Evolutionary conservation across 2,329 filamentous ascomycete species (phyloP), one percentile per base, ranked within the genome.

Genomic region (Pseudogymnoascus sp.): DNA sequence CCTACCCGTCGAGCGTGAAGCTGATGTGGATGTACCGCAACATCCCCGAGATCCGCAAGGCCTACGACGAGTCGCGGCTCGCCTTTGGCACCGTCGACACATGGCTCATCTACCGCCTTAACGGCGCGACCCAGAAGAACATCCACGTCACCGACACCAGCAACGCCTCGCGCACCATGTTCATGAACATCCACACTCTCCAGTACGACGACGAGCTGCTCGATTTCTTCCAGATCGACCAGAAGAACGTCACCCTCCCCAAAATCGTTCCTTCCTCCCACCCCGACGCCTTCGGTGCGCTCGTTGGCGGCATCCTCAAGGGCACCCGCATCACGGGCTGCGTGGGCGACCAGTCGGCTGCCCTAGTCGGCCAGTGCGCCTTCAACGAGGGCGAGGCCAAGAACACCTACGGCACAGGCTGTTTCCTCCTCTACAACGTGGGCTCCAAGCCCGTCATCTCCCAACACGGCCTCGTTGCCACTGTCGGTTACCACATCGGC

Each of bases 111-210:
- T 96, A 91, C 78, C 87, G 87, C 70, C 83, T 96, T 61, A 91
- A 96, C 71, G 91, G 90, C 64, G 87, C 89, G 60, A 80, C 79
- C 33, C 80, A 84, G 65, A 84, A 82, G 61, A 77, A 78, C 63
- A 76, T 92, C 47, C 87, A 90, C 72, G 90, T 96, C 64, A 95
- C 92, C 0, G 92, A 96, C 74, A 86, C 88, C 59, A 91, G 90
- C 65, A 96, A 96, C 74, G 92, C 92, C 19, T 93, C 89, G 62
- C 82, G 92, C 71, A 96, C 92, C 65, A 96, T 96, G 91, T 95
- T 96, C 76, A 93, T 96, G 88, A 91, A 96, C 76, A 81, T 96
- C 62, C 82, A 86, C 69, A 93, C 87, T 10, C 81, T 91, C 65
- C 76, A 92, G 70, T 96, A 96, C 76, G 90, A 93, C 73, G 85